A percentile compares a stretch with the other conserved stretches of the same genome.
These are phyloP conservation scores for Inga laurina DNA, from an alignment of 306 rosid genomes.

Conservation along the genomic window DNA sequence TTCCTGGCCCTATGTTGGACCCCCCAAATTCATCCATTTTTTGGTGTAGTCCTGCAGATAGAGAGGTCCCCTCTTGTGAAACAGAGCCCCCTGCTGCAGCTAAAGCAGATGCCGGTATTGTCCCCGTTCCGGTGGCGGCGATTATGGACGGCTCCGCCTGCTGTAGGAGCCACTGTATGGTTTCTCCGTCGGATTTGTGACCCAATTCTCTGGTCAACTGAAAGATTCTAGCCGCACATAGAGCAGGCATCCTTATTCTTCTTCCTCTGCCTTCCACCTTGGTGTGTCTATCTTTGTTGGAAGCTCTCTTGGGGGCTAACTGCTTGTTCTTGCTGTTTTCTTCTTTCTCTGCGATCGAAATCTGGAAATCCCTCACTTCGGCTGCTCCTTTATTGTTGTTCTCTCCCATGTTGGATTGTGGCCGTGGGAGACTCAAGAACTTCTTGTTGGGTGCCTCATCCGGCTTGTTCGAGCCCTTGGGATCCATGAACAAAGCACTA, in stretches of 20 bases:
- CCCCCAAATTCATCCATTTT: slow-evolving; percentile 69
- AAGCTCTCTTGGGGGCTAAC: slow-evolving; percentile 82
- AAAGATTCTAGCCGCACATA: slow-evolving; percentile 90
- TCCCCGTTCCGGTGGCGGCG: slow-evolving; percentile 89
- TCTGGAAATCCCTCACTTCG: slow-evolving; percentile 80
- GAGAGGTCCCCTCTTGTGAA: slow-evolving; percentile 64
- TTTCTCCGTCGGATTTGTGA: slow-evolving; percentile 97
- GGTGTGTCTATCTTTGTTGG: slow-evolving; percentile 95
- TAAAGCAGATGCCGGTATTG: slow-evolving; percentile 93
- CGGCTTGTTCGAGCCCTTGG: slow-evolving; percentile 84
- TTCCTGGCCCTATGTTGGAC: slow-evolving; percentile 56
- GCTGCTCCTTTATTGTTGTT: slow-evolving; percentile 49
- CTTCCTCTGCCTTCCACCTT: slow-evolving; percentile 96
- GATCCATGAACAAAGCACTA: slow-evolving; percentile 67
- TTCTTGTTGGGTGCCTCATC: slow-evolving; percentile 51
- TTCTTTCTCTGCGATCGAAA: slow-evolving; percentile 62
- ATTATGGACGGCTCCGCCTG: slow-evolving; percentile 92
- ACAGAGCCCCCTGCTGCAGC: slow-evolving; percentile 65
- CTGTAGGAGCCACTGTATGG: slow-evolving; percentile 94
- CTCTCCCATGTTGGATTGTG: slow-evolving; percentile 59
- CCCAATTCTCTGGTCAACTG: slow-evolving; percentile 94
- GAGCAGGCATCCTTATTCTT: slow-evolving; percentile 96
- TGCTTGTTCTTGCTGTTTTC: slow-evolving; percentile 64
- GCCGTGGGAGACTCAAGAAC: slow-evolving; percentile 60
- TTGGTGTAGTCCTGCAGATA: slow-evolving; percentile 71